Evolutionary conservation across 345 rosid genomes (phyloP), one percentile per base, ranked within the genome.

Genomic region (Ailanthus altissimus): DNA sequence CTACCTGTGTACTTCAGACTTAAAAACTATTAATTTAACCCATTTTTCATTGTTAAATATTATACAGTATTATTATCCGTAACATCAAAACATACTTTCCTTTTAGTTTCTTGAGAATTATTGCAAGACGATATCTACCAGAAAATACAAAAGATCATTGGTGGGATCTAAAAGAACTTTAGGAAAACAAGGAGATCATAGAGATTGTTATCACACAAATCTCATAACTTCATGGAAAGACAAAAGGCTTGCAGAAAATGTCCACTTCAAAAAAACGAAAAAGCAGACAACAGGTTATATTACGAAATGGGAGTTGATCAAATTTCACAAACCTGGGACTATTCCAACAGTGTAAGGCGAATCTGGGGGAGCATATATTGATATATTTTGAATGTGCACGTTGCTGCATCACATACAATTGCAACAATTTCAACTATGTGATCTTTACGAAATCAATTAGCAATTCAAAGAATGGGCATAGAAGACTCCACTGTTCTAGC

Each of bases 331-430:
- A 93, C 99, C 98, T 77, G 98, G 94, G 59, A 91, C 98, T 45
- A 95, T 79, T 51, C 98, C 99, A 5, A 87, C 78, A 1, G 97
- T 94, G 57, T 78, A 56, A 0, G 93, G 97, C 42, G 97, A 90
- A 43, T 85, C 88, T 12, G 86, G 80, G 0, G 90, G 85, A 32
- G 97, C 87, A 78, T 83, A 81, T 70, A 91, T 54, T 25, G 90
- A 81, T 78, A 93, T 76, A 32, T 89, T 88, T 77, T 87, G 89
- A 74, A 91, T 80, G 75, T 77, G 91, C 1, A 91, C 93, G 67
- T 87, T 62, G 63, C 96, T 91, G 87, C 88, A 82, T 20, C 42
- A 79, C 70, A 61, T 54, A 40, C 67, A 82, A 68, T 25, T 46
- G 75, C 14, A 53, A 20, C 51, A 3, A n/a, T 51, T 32, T 62